phyloP scores from a whole-genome alignment of 2,329 filamentous ascomycete species.

The Arthrobotrys megalospora region DNA sequence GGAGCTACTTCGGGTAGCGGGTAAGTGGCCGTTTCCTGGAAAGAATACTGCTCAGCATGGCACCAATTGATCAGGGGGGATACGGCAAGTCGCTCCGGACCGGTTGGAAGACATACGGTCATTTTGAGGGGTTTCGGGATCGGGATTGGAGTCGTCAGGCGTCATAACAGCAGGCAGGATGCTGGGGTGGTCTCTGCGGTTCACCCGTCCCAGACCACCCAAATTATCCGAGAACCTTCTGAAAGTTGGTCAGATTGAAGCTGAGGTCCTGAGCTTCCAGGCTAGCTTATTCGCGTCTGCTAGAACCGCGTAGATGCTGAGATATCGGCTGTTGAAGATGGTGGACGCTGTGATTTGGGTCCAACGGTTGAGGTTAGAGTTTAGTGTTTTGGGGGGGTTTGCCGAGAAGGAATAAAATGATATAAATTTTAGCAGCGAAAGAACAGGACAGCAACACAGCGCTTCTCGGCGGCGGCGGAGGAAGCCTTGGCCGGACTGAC shows the following conservation, averaged over 20 bases:
- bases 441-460: conserved; percentile 31
- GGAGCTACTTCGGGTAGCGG: conserved; percentile 56
- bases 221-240: conserved; percentile 37
- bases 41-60: conserved; percentile 49
- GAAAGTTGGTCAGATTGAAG: conserved; percentile 35
- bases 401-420: conserved; percentile 54
- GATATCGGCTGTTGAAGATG: conserved; percentile 60
- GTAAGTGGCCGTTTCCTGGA: conserved; percentile 58
- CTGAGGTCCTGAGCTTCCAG: conserved; percentile 20
- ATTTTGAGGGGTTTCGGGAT: conserved; percentile 57
- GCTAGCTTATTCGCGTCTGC: conserved; percentile 52
- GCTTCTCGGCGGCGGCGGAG: conserved; percentile 9
- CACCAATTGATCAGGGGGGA: conserved; percentile 34
- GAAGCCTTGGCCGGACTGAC: conserved; percentile 25
- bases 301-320: conserved; percentile 60
- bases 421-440: conserved; percentile 26
- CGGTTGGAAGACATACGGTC: conserved; percentile 48
- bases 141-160: conserved; percentile 57
- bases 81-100: background rate
- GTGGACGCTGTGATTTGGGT: conserved; percentile 43
- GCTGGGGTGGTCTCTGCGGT: conserved; percentile 55
- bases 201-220: conserved; percentile 60
- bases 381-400: conserved; percentile 59
- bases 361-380: conserved; percentile 56
- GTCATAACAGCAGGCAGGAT: conserved; percentile 55